Conservation (phyloP, 495 filamentous ascomycete species). For the Cladorrhinum samala region DNA sequence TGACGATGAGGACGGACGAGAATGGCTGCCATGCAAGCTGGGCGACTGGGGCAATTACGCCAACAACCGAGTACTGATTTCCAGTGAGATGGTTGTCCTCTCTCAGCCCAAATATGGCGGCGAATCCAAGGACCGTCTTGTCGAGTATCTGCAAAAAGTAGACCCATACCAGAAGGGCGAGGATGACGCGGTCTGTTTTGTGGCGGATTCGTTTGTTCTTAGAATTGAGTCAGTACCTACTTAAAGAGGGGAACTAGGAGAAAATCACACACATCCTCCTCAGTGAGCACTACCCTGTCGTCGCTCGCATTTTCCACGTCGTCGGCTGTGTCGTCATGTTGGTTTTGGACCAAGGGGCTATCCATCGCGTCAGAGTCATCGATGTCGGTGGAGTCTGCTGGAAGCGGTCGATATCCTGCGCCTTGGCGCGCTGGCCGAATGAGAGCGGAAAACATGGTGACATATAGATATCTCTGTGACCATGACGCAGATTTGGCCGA, state of each 20-base stretch:
- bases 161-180: slow-evolving; percentile 56
- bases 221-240: not conserved
- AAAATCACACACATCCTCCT: not conserved
- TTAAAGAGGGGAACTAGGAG: not conserved
- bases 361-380: not conserved
- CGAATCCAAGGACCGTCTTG: slow-evolving; percentile 59
- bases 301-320: not conserved
- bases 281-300: not conserved
- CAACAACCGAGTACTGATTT: slow-evolving; percentile 56
- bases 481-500: too few relatives aligned
- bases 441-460: not conserved
- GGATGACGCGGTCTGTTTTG: slow-evolving; percentile 56
- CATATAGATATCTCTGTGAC: not conserved
- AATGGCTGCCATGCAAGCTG: slow-evolving; percentile 63
- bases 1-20: slow-evolving; percentile 58
- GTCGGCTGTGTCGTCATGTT: not conserved
- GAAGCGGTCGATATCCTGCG: not conserved
- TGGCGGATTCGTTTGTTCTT: slow-evolving; percentile 35
- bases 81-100: slow-evolving; percentile 49
- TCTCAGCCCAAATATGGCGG: slow-evolving; percentile 56
- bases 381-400: not conserved
- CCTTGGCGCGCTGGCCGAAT: not conserved
- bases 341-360: not conserved
- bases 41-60: slow-evolving; percentile 57
- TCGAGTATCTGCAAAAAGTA: slow-evolving; percentile 61